phyloP scores from a whole-genome alignment of 169 alveolate genomes.

The Blepharisma undulans region DNA sequence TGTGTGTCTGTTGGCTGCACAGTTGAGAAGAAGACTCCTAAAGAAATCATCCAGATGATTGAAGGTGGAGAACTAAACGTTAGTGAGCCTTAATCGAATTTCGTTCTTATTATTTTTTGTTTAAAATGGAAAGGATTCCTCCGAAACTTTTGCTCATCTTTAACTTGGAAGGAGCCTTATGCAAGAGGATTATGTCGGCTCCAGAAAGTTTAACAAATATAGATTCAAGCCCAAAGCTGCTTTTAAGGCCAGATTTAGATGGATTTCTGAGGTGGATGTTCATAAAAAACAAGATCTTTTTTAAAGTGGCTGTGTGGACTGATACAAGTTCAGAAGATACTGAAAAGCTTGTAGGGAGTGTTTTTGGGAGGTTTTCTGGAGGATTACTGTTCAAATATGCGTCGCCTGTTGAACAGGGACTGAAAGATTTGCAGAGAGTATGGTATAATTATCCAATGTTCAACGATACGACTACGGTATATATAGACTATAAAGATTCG shows the following conservation, averaged over 20 bases:
- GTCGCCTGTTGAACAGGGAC: neutral
- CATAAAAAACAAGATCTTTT: conserved; percentile 18
- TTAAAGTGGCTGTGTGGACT: conserved; percentile 29
- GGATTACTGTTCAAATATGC: conserved; percentile 4
- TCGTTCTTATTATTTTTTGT: neutral
- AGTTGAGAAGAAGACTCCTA: conserved; percentile 95
- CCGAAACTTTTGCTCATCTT: conserved; percentile 2
- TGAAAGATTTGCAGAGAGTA: neutral
- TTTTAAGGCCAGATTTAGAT: neutral
- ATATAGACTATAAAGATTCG: neutral
- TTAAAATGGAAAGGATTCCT: neutral
- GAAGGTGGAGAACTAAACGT: conserved; percentile 90
- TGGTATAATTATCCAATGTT: conserved; percentile 15
- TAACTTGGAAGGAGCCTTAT: neutral
- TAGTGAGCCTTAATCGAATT: conserved; percentile 13
- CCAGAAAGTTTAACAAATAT: neutral
- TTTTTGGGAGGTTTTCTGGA: neutral
- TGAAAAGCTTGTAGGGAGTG: neutral
- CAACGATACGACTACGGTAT: neutral
- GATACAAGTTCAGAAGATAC: neutral
- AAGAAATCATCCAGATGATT: conserved; percentile 75
- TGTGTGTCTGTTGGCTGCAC: conserved; percentile 94
- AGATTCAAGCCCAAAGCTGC: neutral
- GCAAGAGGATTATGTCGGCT: neutral
- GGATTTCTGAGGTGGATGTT: neutral